These are phyloP conservation scores for Metschnikowia picachoensis DNA, from an alignment of 805 yeast species.

Conservation along the genomic window DNA sequence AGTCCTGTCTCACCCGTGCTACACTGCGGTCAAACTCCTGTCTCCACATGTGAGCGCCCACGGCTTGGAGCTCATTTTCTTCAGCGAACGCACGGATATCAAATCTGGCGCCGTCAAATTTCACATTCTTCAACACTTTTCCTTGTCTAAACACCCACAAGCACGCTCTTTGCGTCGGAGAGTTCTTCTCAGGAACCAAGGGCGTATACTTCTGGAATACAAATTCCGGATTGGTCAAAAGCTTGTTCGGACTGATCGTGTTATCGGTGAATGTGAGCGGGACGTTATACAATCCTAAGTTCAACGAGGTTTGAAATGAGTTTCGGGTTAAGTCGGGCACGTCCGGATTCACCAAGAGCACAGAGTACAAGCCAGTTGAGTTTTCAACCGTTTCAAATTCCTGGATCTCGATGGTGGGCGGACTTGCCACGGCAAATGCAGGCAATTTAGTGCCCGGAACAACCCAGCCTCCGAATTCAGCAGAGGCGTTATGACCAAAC, in stretches of 20 bases:
- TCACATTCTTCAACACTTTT: slow-evolving; percentile 15
- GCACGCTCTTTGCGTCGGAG: slow-evolving; percentile 75
- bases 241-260: slow-evolving; percentile 45
- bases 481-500: slow-evolving; percentile 61
- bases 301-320: slow-evolving; percentile 65
- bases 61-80: slow-evolving; percentile 55
- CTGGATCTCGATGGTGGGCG: slow-evolving; percentile 75
- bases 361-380: slow-evolving; percentile 59
- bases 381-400: slow-evolving; percentile 53
- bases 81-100: slow-evolving; percentile 68
- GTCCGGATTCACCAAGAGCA: slow-evolving; percentile 87
- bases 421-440: slow-evolving; percentile 64
- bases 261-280: slow-evolving; percentile 56
- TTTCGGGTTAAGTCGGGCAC: slow-evolving; percentile 72
- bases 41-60: slow-evolving; percentile 94
- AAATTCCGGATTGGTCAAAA: slow-evolving; percentile 30
- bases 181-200: slow-evolving; percentile 85
- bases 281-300: slow-evolving; percentile 74
- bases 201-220: slow-evolving; percentile 63
- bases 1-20: slow-evolving; percentile 59
- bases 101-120: slow-evolving; percentile 46
- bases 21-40: slow-evolving; percentile 76
- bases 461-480: slow-evolving; percentile 61
- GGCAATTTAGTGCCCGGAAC: slow-evolving; percentile 78
- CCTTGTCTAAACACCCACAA: slow-evolving; percentile 87